Evolutionary conservation across 2,329 filamentous ascomycete genomes (phyloP).

Genomic region (Claviceps purpurea): DNA sequence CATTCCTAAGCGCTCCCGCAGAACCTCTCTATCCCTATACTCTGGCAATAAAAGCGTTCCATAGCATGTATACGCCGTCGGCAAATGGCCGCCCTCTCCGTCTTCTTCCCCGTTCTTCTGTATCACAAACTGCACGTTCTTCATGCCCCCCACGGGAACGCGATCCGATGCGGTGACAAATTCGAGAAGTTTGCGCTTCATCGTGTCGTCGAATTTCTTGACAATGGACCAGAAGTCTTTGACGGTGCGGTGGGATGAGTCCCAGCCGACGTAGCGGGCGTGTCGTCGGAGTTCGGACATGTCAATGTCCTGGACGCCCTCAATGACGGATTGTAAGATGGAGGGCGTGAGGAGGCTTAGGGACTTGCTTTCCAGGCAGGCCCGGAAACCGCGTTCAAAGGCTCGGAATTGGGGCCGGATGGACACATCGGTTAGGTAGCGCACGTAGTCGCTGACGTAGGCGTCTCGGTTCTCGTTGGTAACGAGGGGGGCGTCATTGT

Average conservation of each 20-base stretch:
- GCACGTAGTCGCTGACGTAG: conserved; percentile 76
- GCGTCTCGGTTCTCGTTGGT: conserved; percentile 65
- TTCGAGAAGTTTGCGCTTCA: conserved; percentile 68
- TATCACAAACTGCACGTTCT: conserved; percentile 70
- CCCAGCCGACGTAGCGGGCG: conserved; percentile 72
- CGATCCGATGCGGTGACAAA: conserved; percentile 92
- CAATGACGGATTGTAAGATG: conserved; percentile 63
- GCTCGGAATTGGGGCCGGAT: conserved; percentile 65
- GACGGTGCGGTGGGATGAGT: conserved; percentile 54
- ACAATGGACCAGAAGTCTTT: conserved; percentile 77
- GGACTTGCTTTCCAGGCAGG: conserved; percentile 57
- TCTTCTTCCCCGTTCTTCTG: conserved; percentile 59
- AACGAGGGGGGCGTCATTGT: conserved; percentile 53
- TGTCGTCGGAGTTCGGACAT: conserved; percentile 56
- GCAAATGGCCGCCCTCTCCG: conserved; percentile 44
- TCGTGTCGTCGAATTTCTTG: conserved; percentile 47
- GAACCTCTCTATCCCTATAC: conserved; percentile 56
- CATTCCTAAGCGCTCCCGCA: conserved; percentile 65
- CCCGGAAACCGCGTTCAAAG: conserved; percentile 68
- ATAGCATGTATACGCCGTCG: conserved; percentile 88
- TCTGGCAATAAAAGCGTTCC: conserved; percentile 75
- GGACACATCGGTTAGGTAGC: conserved; percentile 67
- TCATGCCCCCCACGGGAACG: conserved; percentile 74
- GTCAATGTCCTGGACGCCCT: conserved; percentile 73
- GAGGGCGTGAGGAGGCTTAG: conserved; percentile 58